These are phyloP conservation scores for Berkeleyomyces basicola DNA, from an alignment of 2,329 filamentous ascomycete species.

Conservation along the genomic window DNA sequence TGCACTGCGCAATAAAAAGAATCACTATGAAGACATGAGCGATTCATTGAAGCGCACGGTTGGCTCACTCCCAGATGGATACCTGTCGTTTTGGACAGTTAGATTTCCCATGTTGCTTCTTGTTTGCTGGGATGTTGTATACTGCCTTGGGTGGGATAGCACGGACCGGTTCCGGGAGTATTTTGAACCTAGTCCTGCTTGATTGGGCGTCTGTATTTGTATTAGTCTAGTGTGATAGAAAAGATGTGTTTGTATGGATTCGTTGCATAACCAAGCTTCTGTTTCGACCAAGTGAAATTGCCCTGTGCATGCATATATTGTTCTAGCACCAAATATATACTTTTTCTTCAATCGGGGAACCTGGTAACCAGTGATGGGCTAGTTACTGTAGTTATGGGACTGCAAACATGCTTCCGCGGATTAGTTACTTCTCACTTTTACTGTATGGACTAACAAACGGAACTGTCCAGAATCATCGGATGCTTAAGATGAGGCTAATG, in stretches of 20 bases:
- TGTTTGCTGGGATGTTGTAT: conserved; percentile 59
- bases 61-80: conserved; percentile 61
- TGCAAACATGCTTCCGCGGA: no score
- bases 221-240: not conserved
- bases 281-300: no score
- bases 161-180: conserved; percentile 57
- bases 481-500: no score
- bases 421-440: no score
- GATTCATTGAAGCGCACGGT: conserved; percentile 55
- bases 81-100: conserved; percentile 67
- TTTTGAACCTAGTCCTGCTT: conserved; percentile 32
- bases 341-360: no score
- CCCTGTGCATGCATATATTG: no score
- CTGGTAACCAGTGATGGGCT: no score
- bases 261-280: no score
- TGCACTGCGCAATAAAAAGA: conserved; percentile 86
- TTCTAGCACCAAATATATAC: no score
- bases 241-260: not conserved
- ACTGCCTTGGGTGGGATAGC: conserved; percentile 44
- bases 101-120: conserved; percentile 66
- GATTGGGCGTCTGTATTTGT: conserved; percentile 18
- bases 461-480: no score
- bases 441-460: no score
- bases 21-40: conserved; percentile 94
- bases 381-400: no score